A percentile compares a stretch with the other conserved stretches of the same genome.
phyloP scores from a whole-genome alignment of 2,329 filamentous ascomycete genomes.

The Pestalotiopsis sp. region DNA sequence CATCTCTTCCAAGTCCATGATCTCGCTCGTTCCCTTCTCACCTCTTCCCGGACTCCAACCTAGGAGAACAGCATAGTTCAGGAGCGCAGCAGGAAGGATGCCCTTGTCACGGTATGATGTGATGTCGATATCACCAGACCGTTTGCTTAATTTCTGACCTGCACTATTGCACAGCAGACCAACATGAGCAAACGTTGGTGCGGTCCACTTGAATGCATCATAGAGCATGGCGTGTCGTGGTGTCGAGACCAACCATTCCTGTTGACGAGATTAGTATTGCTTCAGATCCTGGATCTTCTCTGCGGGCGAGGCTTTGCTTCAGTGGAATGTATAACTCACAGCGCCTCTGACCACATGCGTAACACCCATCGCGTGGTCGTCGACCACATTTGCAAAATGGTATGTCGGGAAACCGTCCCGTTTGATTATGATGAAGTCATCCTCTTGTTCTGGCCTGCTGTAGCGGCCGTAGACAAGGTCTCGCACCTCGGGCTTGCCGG shows the following conservation, averaged over 20 bases:
- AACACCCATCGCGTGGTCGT: slow-evolving; percentile 93
- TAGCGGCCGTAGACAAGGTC: slow-evolving; percentile 81
- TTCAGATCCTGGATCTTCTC: not conserved
- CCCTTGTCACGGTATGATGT: slow-evolving; percentile 50
- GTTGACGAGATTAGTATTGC: slow-evolving; percentile 9
- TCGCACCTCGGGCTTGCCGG: slow-evolving; percentile 63
- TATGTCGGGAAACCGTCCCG: slow-evolving; percentile 93
- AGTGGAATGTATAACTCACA: slow-evolving; percentile 43
- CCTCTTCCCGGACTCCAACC: slow-evolving; percentile 69
- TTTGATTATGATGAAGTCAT: slow-evolving; percentile 90
- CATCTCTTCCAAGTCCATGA: slow-evolving; percentile 72
- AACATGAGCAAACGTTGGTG: slow-evolving; percentile 79
- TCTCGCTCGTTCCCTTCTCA: slow-evolving; percentile 56
- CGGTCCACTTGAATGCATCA: slow-evolving; percentile 73
- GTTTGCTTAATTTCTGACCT: slow-evolving; percentile 85
- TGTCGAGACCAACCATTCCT: slow-evolving; percentile 96
- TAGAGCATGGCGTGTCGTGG: slow-evolving; percentile 75
- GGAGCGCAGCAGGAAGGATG: slow-evolving; percentile 52
- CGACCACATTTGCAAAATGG: slow-evolving; percentile 95
- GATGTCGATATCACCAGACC: slow-evolving; percentile 61
- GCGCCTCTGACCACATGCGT: slow-evolving; percentile 93
- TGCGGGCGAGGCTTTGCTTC: not conserved
- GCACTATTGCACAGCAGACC: slow-evolving; percentile 71
- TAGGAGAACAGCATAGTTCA: slow-evolving; percentile 83
- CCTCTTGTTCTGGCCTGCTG: slow-evolving; percentile 57